Evolutionary conservation across 495 filamentous ascomycete genomes (phyloP).

Genomic region (Aspergillus campestris): DNA sequence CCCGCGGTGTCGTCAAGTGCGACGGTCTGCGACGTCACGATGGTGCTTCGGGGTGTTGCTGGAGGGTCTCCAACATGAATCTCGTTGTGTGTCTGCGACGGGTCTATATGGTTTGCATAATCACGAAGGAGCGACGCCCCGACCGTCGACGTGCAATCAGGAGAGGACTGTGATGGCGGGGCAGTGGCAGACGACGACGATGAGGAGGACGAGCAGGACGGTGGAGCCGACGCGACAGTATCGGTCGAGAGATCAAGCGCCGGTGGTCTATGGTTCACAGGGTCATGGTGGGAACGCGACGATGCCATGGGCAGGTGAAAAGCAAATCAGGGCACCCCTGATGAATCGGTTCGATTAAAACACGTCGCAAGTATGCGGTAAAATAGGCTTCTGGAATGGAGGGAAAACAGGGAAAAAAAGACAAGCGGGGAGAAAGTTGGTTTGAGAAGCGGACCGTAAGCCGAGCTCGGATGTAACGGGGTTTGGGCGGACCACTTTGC

Average conservation of each 20-base stretch:
- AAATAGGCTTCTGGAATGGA: slow-evolving; percentile 8
- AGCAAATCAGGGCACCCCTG: not conserved
- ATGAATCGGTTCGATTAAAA: not conserved
- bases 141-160: slow-evolving; percentile 3
- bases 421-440: slow-evolving; percentile 3
- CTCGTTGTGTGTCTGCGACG: slow-evolving; percentile 29
- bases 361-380: not conserved
- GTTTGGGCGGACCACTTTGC: slow-evolving; percentile 9
- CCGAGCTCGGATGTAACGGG: slow-evolving; percentile 30
- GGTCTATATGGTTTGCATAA: slow-evolving; percentile 36
- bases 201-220: slow-evolving; percentile 6
- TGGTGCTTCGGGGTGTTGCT: slow-evolving; percentile 3
- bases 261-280: slow-evolving; percentile 4
- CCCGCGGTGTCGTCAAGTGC: slow-evolving; percentile 24
- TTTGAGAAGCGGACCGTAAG: slow-evolving; percentile 2
- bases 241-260: not conserved
- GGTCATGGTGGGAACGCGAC: slow-evolving; percentile 7
- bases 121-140: slow-evolving; percentile 34
- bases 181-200: slow-evolving; percentile 11
- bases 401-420: slow-evolving; percentile 8
- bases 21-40: slow-evolving; percentile 13
- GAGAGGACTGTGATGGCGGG: slow-evolving; percentile 10
- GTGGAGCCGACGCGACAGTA: slow-evolving; percentile 3
- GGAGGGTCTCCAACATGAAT: slow-evolving; percentile 19
- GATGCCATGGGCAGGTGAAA: slow-evolving; percentile 15